Evolutionary conservation across 441 rosid genomes (phyloP).

Genomic region (Isatis lusitanica): DNA sequence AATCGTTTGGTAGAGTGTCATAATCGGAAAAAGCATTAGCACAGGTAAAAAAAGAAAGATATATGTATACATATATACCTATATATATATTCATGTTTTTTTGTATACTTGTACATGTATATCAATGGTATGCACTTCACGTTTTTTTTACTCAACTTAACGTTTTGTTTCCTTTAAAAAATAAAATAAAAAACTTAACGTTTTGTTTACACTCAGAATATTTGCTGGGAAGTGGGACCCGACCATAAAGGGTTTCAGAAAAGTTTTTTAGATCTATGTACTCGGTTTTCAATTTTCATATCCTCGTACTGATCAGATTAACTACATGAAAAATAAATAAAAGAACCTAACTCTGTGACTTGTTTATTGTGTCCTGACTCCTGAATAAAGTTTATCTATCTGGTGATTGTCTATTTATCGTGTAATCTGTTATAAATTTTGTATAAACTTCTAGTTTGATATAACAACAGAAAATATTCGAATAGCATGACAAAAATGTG

Average conservation of each 20-base stretch:
- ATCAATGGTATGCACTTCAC: not conserved
- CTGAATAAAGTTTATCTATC: not conserved
- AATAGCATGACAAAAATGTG: not conserved
- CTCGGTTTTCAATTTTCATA: not conserved
- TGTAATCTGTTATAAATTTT: not conserved
- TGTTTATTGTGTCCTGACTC: too few relatives aligned
- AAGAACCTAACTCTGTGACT: not conserved
- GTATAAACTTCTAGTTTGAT: not conserved
- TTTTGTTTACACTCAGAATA: not conserved
- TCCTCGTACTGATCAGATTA: not conserved
- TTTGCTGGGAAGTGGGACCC: not conserved
- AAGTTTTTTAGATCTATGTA: not conserved
- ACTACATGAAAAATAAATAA: not conserved
- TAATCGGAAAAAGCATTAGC: not conserved
- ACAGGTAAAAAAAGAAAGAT: not conserved
- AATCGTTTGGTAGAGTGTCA: not conserved
- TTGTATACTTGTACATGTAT: not conserved
- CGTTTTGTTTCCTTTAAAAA: too few relatives aligned
- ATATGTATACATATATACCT: too few relatives aligned
- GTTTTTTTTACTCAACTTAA: not conserved
- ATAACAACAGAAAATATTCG: not conserved
- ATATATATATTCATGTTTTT: not conserved
- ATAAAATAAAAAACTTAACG: too few relatives aligned
- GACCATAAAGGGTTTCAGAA: not conserved
- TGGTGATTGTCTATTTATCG: not conserved